Evolutionary conservation across 2,329 filamentous ascomycete genomes (phyloP).

Genomic region (Macroventuria anomochaeta): DNA sequence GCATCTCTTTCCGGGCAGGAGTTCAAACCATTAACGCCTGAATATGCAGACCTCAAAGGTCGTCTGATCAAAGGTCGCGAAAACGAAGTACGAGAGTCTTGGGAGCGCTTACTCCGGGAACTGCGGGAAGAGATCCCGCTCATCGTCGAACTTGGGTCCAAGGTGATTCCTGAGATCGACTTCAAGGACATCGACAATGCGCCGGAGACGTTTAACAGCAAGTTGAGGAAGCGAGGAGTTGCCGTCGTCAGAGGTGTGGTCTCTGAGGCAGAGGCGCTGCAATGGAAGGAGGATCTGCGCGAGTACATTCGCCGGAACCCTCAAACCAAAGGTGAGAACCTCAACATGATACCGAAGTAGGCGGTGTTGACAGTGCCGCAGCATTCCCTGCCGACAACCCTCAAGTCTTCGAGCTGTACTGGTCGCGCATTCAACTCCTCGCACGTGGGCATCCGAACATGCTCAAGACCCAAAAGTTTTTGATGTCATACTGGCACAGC

Average conservation of each 20-base stretch:
- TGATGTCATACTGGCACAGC: conserved; percentile 59
- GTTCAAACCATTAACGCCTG: conserved; percentile 53
- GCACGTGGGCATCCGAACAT: conserved; percentile 57
- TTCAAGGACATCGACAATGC: conserved; percentile 56
- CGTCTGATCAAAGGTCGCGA: conserved; percentile 57
- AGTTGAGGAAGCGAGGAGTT: conserved; percentile 64
- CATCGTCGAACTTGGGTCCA: conserved; percentile 52
- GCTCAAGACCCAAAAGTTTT: conserved; percentile 55
- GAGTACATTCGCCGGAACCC: conserved; percentile 57
- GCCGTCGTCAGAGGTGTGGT: conserved; percentile 57
- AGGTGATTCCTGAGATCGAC: conserved; percentile 55
- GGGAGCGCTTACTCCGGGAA: conserved; percentile 53
- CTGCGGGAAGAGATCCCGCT: conserved; percentile 54
- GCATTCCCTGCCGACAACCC: conserved; percentile 57
- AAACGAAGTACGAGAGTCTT: conserved; percentile 53
- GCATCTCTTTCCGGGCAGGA: conserved; percentile 56
- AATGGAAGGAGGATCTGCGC: conserved; percentile 53
- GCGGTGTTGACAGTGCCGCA: conserved; percentile 25
- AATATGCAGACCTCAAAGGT: conserved; percentile 55
- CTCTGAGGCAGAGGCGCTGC: conserved; percentile 52
- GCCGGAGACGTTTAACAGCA: conserved; percentile 62
- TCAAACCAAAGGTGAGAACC: conserved; percentile 48
- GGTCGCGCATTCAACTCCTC: conserved; percentile 55
- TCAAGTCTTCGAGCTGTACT: conserved; percentile 60
- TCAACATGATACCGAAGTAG: background rate